Conservation (phyloP, 768 basidiomycete species). For the Leccinum boreale region DNA sequence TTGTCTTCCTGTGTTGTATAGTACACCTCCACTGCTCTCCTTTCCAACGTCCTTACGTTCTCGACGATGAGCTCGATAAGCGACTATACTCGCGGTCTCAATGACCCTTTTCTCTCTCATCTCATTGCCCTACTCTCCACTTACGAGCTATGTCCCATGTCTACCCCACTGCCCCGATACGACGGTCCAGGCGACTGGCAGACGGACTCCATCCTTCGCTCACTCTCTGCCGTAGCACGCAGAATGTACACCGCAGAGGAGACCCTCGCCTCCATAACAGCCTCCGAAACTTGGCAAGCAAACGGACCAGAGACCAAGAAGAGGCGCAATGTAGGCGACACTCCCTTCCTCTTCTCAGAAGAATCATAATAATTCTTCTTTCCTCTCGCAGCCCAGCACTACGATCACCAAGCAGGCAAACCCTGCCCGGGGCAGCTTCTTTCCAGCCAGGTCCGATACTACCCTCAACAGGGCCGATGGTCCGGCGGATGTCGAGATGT, state of each 20-base stretch:
- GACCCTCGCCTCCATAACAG: slow-evolving; percentile 38
- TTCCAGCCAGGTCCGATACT: slow-evolving; percentile 25
- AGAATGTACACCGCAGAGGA: slow-evolving; percentile 59
- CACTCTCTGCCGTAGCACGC: slow-evolving; percentile 46
- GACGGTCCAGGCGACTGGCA: slow-evolving; percentile 57
- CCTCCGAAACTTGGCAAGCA: slow-evolving; percentile 31
- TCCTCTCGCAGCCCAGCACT: slow-evolving; percentile 25
- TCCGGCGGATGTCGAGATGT: slow-evolving; percentile 29
- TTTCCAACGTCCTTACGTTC: slow-evolving; percentile 1
- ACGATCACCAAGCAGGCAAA: slow-evolving; percentile 16
- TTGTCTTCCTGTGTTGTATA: slow-evolving; percentile 1
- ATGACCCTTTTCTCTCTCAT: slow-evolving; percentile 47
- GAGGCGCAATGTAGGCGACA: slow-evolving; percentile 39
- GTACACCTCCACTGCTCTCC: slow-evolving; percentile 1
- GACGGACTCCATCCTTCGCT: slow-evolving; percentile 54
- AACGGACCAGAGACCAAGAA: slow-evolving; percentile 44
- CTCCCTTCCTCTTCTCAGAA: slow-evolving; percentile 31
- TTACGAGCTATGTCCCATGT: slow-evolving; percentile 52
- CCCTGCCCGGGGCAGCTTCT: slow-evolving; percentile 16
- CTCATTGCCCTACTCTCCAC: slow-evolving; percentile 57
- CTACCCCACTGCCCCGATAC: slow-evolving; percentile 51
- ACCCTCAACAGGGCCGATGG: slow-evolving; percentile 9
- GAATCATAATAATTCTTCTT: slow-evolving; percentile 9
- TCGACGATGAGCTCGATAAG: slow-evolving; percentile 35
- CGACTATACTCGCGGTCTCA: slow-evolving; percentile 18